Evolutionary conservation across 2,329 filamentous ascomycete genomes (phyloP).

Genomic region (Xylaria sp.): DNA sequence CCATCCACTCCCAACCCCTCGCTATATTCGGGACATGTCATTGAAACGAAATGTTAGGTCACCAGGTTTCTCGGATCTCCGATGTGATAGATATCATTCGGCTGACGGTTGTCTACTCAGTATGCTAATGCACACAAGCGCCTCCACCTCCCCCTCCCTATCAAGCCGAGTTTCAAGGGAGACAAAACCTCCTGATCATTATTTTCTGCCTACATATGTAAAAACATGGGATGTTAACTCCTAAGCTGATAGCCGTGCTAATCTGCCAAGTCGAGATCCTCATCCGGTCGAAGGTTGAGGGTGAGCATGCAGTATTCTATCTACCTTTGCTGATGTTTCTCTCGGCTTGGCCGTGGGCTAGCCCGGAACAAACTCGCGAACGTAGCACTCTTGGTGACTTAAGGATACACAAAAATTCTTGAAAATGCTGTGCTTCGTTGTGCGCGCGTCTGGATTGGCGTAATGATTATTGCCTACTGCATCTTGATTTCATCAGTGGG

Average conservation of each 20-base stretch:
- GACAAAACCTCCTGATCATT: not conserved
- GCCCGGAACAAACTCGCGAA: not conserved
- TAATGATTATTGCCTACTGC: constrained; percentile 12
- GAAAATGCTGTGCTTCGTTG: constrained; percentile 14
- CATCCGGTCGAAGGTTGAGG: not conserved
- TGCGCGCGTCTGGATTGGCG: constrained; percentile 11
- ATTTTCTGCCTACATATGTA: too few relatives aligned
- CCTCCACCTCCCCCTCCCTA: not conserved
- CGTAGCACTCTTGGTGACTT: constrained; percentile 9
- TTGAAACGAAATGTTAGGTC: constrained; percentile 18
- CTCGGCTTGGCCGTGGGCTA: constrained; percentile 14
- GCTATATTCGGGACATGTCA: not conserved
- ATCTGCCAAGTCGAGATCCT: constrained; percentile 1
- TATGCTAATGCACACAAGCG: not conserved
- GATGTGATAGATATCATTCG: constrained; percentile 2
- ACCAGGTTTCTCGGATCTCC: constrained; percentile 12
- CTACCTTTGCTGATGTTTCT: not conserved
- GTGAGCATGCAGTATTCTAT: not conserved
- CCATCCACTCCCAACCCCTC: constrained; percentile 16
- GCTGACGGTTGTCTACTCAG: not conserved
- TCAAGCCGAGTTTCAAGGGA: constrained; percentile 12
- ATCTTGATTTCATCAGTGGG: constrained; percentile 4
- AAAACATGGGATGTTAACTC: too few relatives aligned
- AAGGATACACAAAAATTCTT: constrained; percentile 18
- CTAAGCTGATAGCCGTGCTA: not conserved